Conservation (phyloP, 2,329 filamentous ascomycete species). For the Fusarium duplospermum region DNA sequence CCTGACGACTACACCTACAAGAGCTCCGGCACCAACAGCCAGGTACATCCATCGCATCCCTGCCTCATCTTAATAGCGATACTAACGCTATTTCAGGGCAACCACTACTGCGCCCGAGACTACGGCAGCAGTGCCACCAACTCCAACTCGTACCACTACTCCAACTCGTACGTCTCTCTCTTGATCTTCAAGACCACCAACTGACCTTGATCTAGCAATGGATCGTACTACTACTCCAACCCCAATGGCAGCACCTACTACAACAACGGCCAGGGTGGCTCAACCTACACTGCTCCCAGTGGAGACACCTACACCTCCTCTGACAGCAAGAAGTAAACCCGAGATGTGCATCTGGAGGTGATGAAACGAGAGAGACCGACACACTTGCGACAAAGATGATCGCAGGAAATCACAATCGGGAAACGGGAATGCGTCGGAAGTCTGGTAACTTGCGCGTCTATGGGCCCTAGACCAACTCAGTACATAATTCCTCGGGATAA, state of each 20-base stretch:
- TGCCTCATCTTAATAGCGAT: background rate
- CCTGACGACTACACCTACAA: conserved; percentile 55
- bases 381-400: background rate
- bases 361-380: background rate
- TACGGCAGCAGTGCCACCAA: conserved; percentile 68
- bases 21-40: conserved; percentile 70
- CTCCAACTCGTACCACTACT: conserved; percentile 74
- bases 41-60: conserved; percentile 55
- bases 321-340: conserved; percentile 23
- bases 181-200: background rate
- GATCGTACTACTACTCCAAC: conserved; percentile 81
- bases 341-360: background rate
- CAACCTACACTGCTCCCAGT: conserved; percentile 70
- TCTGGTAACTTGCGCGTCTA: conserved; percentile 21
- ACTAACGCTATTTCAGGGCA: conserved; percentile 62
- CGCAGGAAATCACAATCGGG: background rate
- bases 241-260: conserved; percentile 76
- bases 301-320: conserved; percentile 44
- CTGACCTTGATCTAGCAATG: conserved; percentile 56
- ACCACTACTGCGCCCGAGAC: conserved; percentile 74
- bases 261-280: conserved; percentile 68
- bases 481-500: conserved; percentile 2
- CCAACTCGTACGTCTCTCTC: conserved; percentile 63
- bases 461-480: conserved; percentile 11
- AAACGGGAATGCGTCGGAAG: background rate